Base-by-base conservation (phyloP, 768 basidiomycete species). In the Lactifluus subvellereus region DNA sequence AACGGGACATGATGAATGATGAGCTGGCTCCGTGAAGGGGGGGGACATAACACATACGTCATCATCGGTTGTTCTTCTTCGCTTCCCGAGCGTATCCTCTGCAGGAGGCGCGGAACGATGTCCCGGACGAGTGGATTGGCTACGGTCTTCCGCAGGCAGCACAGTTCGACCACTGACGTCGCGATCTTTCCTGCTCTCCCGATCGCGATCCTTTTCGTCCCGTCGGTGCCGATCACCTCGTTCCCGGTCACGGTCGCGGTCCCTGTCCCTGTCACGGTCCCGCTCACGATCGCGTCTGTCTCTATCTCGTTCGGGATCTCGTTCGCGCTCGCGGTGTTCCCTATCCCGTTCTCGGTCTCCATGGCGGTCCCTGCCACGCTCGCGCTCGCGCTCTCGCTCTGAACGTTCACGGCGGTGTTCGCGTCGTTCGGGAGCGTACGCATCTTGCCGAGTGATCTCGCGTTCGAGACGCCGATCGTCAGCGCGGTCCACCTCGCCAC, bases 71-170 rank as follows among this genome's bases (percentile, higher is more conserved):
- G 80, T 76, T 58, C 90, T 77, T 63, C 88, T 78, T 71, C 89
- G 80, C 74, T 91, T 91, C 35, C 89, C 88, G 30, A 89, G 79
- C 4, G 76, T 78, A 51, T 91, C 90, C 54, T 92, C 89, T 9
- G 71, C 73, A 55, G 74, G 74, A 49, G 76, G 77, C 5, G 73
- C 67, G 56, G 74, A 76, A 6, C 87, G 80, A 70, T 86, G 82
- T 62, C 87, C 78, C 22, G 86, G 83, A 58, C 87, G 79, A 64
- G 78, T 78, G 6, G 85, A 84, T 45, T 83, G 73, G 52, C 74
- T 76, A 54, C 85, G 81, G 30, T 86, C 83, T 59, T 88, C 88
- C 40, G 74, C 67, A 72, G 7, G 77, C 56, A 45, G 74, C 72
- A 65, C 77, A 74, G 67, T 66, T 68, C 59, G 67, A 38, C 54